A percentile compares a stretch with the other conserved stretches of the same genome.
Evolutionary conservation across 2,329 filamentous ascomycete species (phyloP).

Genomic region (Periconia macrospinosa): DNA sequence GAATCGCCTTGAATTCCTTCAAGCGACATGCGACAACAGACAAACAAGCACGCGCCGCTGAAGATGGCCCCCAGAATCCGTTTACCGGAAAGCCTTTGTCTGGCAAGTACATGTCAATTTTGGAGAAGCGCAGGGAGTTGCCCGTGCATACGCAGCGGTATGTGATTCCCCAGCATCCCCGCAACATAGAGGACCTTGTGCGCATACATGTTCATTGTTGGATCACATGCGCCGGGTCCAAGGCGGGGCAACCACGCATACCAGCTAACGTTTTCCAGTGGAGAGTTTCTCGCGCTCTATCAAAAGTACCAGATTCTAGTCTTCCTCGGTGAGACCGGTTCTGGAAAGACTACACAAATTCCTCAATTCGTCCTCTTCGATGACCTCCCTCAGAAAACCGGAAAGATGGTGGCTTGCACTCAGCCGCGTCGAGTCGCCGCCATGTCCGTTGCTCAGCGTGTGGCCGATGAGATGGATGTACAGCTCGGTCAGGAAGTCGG

Average conservation of each 20-base stretch:
- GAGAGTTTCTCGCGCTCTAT: constrained; percentile 92
- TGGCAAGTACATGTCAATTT: constrained; percentile 84
- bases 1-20: constrained; percentile 61
- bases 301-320: constrained; percentile 95
- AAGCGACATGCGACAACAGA: constrained; percentile 81
- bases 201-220: not conserved
- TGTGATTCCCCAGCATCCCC: constrained; percentile 21
- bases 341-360: constrained; percentile 98
- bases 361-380: constrained; percentile 98
- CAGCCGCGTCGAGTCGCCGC: constrained; percentile 96
- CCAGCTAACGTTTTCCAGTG: constrained; percentile 51
- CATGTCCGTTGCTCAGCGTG: constrained; percentile 96
- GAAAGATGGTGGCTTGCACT: constrained; percentile 94
- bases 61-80: constrained; percentile 81
- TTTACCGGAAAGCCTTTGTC: constrained; percentile 81
- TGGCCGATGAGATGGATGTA: constrained; percentile 93
- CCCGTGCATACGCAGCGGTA: constrained; percentile 90
- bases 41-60: constrained; percentile 69
- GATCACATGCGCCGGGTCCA: not conserved
- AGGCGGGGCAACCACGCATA: not conserved
- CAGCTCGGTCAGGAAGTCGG: constrained; percentile 89
- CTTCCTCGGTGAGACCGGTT: constrained; percentile 98
- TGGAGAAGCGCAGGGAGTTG: constrained; percentile 79
- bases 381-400: constrained; percentile 82
- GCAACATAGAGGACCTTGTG: not conserved